Base-by-base conservation (phyloP, 495 filamentous ascomycete genomes). In the Tuber aestivum region DNA sequence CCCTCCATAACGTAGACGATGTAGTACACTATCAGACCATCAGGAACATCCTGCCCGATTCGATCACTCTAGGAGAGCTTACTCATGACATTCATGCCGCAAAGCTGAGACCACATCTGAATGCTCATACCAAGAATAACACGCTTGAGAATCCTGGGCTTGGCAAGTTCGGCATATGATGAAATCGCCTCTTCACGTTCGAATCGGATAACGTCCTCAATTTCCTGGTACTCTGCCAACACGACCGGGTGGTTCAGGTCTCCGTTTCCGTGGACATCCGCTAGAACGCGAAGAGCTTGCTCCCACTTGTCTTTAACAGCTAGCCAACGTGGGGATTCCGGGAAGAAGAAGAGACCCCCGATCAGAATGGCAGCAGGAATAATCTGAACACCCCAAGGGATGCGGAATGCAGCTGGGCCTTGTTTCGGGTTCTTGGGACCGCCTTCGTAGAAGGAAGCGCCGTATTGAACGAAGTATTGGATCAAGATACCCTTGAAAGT, bases 71-170 rank as follows among this genome's bases (percentile, higher is more conserved):
- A 40, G 41, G 7, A 10, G n/a, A 32, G 74, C 78, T 73, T 69
- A 80, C 79, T 89, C 90, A 93, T 93, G 71, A 92, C 88, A 80
- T 94, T 94, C 87, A 92, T 92, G 12, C 92, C 92, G 38, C 87
- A 89, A 0, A 93, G 86, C 80, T 95, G 86, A 14, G 87, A 89
- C 92, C 92, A 93, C 86, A 92, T 90, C 83, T 94, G 92, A 27
- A 92, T 89, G 50, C 87, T 89, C 86, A 94, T 90, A 16, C 91
- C 92, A 20, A 93, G 86, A 50, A 89, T 74, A n/a, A 92, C 89
- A 40, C 92, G 89, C 85, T 89, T 90, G 35, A 90, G 79, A 76
- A 93, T 93, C 27, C 89, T 85, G 16, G 89, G 90, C 77, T 89
- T 86, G 20, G 87, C 82, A 1, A 93, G 86, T 23, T 89, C 88